A percentile compares a stretch with the other conserved stretches of the same genome.
Conservation (phyloP, 2,329 filamentous ascomycete species). For the Endothia cerciana region DNA sequence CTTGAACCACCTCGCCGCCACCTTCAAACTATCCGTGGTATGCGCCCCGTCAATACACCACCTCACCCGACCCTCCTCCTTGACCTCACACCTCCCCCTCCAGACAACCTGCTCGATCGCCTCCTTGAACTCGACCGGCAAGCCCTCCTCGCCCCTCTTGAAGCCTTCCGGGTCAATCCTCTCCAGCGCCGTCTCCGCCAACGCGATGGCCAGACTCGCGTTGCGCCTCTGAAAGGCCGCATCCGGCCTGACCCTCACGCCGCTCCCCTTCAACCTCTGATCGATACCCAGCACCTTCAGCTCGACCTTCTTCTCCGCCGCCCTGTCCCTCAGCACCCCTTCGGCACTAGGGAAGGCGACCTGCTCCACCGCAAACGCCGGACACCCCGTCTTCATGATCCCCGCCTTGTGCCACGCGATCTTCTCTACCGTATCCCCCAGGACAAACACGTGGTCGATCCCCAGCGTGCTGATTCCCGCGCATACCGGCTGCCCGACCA, state of each 20-base stretch:
- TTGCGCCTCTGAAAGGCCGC: conserved; percentile 64
- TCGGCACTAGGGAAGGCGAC: conserved; percentile 42
- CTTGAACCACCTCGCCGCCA: conserved; percentile 83
- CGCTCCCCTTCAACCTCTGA: conserved; percentile 43
- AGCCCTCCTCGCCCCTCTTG: conserved; percentile 31
- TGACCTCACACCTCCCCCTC: conserved; percentile 76
- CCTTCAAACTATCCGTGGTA: conserved; percentile 84
- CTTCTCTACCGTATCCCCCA: conserved; percentile 65
- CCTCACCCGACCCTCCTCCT: conserved; percentile 57
- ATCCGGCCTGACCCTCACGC: conserved; percentile 49
- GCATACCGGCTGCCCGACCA: conserved; percentile 61
- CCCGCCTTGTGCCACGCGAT: conserved; percentile 78
- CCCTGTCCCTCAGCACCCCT: conserved; percentile 60
- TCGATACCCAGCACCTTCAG: conserved; percentile 53
- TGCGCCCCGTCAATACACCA: conserved; percentile 97
- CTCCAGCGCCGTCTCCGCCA: conserved; percentile 54
- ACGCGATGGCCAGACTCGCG: conserved; percentile 50
- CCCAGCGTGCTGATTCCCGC: conserved; percentile 68
- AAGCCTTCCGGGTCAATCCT: conserved; percentile 46
- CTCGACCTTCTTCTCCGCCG: conserved; percentile 54
- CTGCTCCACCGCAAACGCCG: conserved; percentile 63
- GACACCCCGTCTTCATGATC: conserved; percentile 65
- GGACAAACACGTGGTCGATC: conserved; percentile 67
- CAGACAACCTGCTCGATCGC: conserved; percentile 78
- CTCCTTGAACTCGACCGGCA: conserved; percentile 68